Conservation (phyloP, 176 grass and related monocot genomes). For the Panicum miliaceum region DNA sequence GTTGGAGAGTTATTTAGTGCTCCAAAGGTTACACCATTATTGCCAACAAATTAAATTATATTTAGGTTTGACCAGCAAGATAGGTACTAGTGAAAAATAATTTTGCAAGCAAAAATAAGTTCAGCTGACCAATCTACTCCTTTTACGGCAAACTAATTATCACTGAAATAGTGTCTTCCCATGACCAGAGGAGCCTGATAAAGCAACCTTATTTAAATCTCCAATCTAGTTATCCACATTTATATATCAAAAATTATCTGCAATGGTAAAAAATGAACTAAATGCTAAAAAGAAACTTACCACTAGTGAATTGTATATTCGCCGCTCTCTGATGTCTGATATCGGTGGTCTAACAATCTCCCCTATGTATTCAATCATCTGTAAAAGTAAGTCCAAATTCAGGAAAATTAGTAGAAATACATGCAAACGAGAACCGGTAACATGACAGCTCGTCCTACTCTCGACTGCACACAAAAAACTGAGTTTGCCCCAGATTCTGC, state of each 20-base stretch:
- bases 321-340: constrained; percentile 87
- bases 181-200: not conserved
- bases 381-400: constrained; percentile 46
- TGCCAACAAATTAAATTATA: not conserved
- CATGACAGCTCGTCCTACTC: not conserved
- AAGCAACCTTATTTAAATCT: constrained; percentile 32
- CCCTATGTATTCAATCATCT: constrained; percentile 98
- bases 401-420: constrained; percentile 36
- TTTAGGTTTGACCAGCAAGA: not conserved
- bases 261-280: constrained; percentile 26
- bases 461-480: not conserved
- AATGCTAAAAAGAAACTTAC: constrained; percentile 54
- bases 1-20: not conserved
- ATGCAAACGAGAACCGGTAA: not conserved
- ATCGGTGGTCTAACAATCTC: constrained; percentile 94
- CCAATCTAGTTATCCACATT: constrained; percentile 15
- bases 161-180: not conserved
- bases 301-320: constrained; percentile 92
- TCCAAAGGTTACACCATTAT: not conserved
- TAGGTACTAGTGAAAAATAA: not conserved
- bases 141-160: not conserved
- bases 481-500: not conserved
- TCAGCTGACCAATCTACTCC: not conserved
- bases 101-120: constrained; percentile 5
- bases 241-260: constrained; percentile 21